phyloP scores from a whole-genome alignment of 495 filamentous ascomycete species.

The Delitschia confertaspora region DNA sequence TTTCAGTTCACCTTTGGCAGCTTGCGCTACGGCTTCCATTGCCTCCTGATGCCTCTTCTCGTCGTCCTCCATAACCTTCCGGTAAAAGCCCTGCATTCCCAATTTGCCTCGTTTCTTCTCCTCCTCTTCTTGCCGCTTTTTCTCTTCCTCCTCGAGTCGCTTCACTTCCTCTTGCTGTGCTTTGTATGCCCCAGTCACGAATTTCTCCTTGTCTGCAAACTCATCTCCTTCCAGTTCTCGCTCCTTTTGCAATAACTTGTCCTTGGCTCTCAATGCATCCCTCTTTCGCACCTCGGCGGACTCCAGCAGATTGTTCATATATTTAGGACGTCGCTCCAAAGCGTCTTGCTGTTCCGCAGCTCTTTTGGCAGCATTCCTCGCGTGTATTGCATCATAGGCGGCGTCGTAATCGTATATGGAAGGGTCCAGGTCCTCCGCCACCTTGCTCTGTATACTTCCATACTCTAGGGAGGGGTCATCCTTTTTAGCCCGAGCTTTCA shows the following conservation, averaged over 20 bases:
- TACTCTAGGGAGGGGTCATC: slow-evolving; percentile 48
- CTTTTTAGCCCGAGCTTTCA: slow-evolving; percentile 24
- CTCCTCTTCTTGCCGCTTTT: slow-evolving; percentile 56
- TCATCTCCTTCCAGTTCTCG: slow-evolving; percentile 89
- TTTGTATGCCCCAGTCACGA: slow-evolving; percentile 94
- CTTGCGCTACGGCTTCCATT: slow-evolving; percentile 61
- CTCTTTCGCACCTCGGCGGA: slow-evolving; percentile 82
- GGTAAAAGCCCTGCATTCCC: slow-evolving; percentile 85
- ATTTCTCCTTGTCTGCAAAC: slow-evolving; percentile 90
- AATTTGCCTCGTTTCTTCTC: slow-evolving; percentile 52
- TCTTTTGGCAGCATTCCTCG: slow-evolving; percentile 28
- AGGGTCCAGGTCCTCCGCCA: slow-evolving; percentile 52
- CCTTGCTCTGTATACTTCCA: slow-evolving; percentile 33
- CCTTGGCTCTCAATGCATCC: slow-evolving; percentile 77
- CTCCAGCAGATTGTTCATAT: slow-evolving; percentile 71
- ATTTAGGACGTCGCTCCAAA: slow-evolving; percentile 57
- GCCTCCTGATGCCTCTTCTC: slow-evolving; percentile 64
- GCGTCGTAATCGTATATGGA: slow-evolving; percentile 70
- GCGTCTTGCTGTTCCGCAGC: slow-evolving; percentile 33
- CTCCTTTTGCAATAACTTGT: slow-evolving; percentile 77
- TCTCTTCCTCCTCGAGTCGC: slow-evolving; percentile 74
- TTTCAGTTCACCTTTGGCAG: slow-evolving; percentile 43
- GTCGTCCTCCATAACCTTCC: slow-evolving; percentile 65
- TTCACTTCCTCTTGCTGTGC: slow-evolving; percentile 79
- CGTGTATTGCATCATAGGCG: slow-evolving; percentile 52